phyloP scores from a whole-genome alignment of 208 protist genomes.

The Leishmania amazonensis region DNA sequence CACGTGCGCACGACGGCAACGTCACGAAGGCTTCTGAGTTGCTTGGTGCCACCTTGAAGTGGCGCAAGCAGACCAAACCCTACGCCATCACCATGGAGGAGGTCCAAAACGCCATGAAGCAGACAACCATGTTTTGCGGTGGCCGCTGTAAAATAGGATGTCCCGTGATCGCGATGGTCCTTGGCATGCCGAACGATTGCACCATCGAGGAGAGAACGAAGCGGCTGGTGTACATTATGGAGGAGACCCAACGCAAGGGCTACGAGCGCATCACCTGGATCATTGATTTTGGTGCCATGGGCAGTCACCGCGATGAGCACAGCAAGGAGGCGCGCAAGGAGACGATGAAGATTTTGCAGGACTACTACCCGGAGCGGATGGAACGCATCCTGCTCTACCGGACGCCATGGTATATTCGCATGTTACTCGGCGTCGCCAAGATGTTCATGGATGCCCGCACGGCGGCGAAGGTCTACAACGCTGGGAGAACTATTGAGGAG shows the following conservation, averaged over 20 bases:
- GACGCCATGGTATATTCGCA: slow-evolving; percentile 61
- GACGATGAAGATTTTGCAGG: slow-evolving; percentile 64
- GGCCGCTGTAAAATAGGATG: slow-evolving; percentile 43
- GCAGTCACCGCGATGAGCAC: slow-evolving; percentile 48
- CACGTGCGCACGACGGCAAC: slow-evolving; percentile 50
- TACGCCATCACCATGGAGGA: slow-evolving; percentile 46
- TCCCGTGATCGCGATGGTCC: slow-evolving; percentile 60
- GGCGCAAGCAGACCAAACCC: slow-evolving; percentile 54
- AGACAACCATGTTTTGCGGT: slow-evolving; percentile 44
- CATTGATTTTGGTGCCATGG: slow-evolving; percentile 67
- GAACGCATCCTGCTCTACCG: slow-evolving; percentile 55
- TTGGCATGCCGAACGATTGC: slow-evolving; percentile 58
- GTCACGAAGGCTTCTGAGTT: slow-evolving; percentile 42
- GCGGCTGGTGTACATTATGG: slow-evolving; percentile 70
- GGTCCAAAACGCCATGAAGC: slow-evolving; percentile 41
- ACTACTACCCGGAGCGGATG: slow-evolving; percentile 77
- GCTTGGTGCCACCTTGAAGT: slow-evolving; percentile 49
- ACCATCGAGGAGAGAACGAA: slow-evolving; percentile 46
- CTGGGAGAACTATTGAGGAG: slow-evolving; percentile 40
- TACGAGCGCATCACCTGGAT: slow-evolving; percentile 74
- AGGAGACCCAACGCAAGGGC: slow-evolving; percentile 55
- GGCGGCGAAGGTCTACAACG: slow-evolving; percentile 40
- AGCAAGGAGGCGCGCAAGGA: slow-evolving; percentile 49
- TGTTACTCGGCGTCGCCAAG: slow-evolving; percentile 37
- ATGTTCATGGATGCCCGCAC: slow-evolving; percentile 64